Conservation (phyloP, 2,329 filamentous ascomycete species). For the Tolypocladium nubicola region DNA sequence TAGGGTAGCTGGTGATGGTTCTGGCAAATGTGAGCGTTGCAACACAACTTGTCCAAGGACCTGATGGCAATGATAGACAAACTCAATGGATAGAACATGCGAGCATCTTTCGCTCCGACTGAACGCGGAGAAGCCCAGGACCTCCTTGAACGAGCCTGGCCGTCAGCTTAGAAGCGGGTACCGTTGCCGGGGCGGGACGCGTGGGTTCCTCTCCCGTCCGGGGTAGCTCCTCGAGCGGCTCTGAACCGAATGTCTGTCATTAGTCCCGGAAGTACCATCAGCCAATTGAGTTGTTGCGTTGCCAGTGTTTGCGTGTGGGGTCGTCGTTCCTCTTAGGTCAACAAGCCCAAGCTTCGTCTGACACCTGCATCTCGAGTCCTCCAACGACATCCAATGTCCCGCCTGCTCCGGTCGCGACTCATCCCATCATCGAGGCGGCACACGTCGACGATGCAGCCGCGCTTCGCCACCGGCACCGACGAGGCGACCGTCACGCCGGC, state of each 20-base stretch:
- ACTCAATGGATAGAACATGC: background rate
- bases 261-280: too few relatives aligned
- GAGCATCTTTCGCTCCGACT: background rate
- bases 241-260: too few relatives aligned
- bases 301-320: background rate
- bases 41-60: background rate
- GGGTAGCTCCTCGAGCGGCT: too few relatives aligned
- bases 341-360: background rate
- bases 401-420: conserved; percentile 5
- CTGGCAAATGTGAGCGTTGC: background rate
- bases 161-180: too few relatives aligned
- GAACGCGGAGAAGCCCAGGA: background rate
- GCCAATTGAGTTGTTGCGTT: background rate
- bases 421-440: conserved; percentile 1
- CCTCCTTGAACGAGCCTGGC: too few relatives aligned
- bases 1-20: background rate
- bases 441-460: conserved; percentile 16
- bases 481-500: conserved; percentile 21
- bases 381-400: conserved; percentile 2
- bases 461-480: conserved; percentile 37
- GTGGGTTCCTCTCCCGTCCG: too few relatives aligned
- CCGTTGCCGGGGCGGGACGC: too few relatives aligned
- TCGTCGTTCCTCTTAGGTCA: background rate
- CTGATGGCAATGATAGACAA: background rate
- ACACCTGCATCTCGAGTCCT: background rate